Base-by-base conservation (phyloP, 768 basidiomycete species). In the Pulveroboletus sp. region DNA sequence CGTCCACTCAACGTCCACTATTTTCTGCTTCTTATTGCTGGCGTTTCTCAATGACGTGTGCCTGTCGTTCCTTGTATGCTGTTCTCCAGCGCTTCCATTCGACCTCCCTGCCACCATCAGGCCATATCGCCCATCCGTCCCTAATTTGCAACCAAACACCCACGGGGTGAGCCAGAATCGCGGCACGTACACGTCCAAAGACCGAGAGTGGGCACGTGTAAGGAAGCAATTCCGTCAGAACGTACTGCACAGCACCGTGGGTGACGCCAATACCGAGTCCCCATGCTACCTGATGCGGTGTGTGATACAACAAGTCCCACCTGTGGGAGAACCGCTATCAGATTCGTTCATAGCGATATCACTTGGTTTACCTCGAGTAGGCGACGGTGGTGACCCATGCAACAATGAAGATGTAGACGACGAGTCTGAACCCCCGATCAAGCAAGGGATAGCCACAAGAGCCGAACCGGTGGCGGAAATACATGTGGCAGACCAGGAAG, bases 81-180 rank as follows among this genome's bases (percentile, higher is more conserved):
- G 57, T 56, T 53, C 77, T 76, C 89, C 89, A 93, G 23, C 67
- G 64, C 50, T 65, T 59, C 85, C 87, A 93, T 54, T 88, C 87
- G 19, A 59, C 70, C 62, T 86, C 86, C 22, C 78, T 74, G 3
- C 89, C 89, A n/a, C 84, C 85, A 63, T 93, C 89, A 4, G 72
- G 58, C 85, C 87, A 93, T 1, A 90, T 71, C 11, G 74, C 77
- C 90, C 90, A 93, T 6, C 90, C 87, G 60, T 93, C 89, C 41
- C 87, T 76, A 36, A 93, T 69, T 41, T 81, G 78, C 29, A 87
- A 63, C 86, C 86, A 92, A 0, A 64, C 70, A 6, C 75, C 76
- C 17, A 89, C 27, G 5, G 81, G 77, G 55, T 86, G 82, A 1
- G 57, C 58, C 27, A 93, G 62, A n/a, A 85, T 46, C 36, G 67